These are phyloP conservation scores for Clarkia xantiana DNA, from an alignment of 345 rosid genomes.

Conservation along the genomic window DNA sequence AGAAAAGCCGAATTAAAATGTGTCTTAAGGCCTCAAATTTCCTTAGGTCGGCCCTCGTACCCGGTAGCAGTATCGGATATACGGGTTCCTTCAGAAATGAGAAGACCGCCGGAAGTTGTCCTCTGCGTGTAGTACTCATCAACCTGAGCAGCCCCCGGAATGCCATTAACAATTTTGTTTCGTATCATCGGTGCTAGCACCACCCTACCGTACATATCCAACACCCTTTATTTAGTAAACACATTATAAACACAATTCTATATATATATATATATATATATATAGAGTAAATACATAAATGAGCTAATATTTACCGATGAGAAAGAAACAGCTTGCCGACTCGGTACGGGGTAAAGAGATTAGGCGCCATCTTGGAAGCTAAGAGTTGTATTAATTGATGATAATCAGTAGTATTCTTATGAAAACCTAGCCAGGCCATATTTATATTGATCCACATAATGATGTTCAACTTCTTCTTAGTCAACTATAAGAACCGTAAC, in stretches of 20 bases:
- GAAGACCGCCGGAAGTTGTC: conserved; percentile 63
- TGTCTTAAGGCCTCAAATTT: too few species aligned
- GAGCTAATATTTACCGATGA: conserved; percentile 64
- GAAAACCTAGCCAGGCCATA: too few species aligned
- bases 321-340: conserved; percentile 60
- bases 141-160: conserved; percentile 52
- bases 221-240: neutral
- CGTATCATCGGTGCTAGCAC: conserved; percentile 91
- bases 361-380: conserved; percentile 13
- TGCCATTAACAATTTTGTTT: conserved; percentile 62
- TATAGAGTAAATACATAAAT: too few species aligned
- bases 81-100: conserved; percentile 69
- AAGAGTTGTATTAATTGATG: too few species aligned
- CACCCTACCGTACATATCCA: conserved; percentile 34
- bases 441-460: too few species aligned
- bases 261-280: too few species aligned
- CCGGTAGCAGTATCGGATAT: conserved; percentile 51
- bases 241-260: too few species aligned
- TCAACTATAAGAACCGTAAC: too few species aligned
- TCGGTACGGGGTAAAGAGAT: conserved; percentile 42
- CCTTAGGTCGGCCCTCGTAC: too few species aligned
- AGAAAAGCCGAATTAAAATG: too few species aligned
- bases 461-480: too few species aligned
- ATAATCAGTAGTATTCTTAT: too few species aligned
- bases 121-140: conserved; percentile 79